Base-by-base conservation (phyloP, 1,284 basidiomycete species). In the Leccinum proximum region DNA sequence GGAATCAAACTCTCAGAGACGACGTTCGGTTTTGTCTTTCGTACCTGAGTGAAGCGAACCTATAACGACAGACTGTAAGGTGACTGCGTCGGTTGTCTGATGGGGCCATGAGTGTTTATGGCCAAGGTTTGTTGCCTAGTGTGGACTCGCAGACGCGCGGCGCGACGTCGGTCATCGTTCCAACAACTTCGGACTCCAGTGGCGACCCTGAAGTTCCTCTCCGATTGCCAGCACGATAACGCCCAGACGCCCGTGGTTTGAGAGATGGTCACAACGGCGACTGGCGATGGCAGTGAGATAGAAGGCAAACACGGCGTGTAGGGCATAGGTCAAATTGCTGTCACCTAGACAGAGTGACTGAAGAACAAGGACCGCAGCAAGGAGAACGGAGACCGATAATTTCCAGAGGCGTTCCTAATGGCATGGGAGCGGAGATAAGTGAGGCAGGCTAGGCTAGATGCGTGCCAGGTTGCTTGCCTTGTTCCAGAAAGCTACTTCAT, bases 221-320 rank as follows among this genome's bases (percentile, higher is more conserved):
- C 61, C 38, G 5, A n/a, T n/a, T 37, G 11, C n/a, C 42, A 45
- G 42, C 45, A 48, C 45, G 45, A 48, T 48, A 48, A 48, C 64
- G 7, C 16, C 48, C 48, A 50, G 3, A 42, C 40, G 11, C 30
- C 35, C 33, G 40, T 37, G 48, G 4, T 48, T 56, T 50, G 56
- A 66, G 71, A 62, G 54, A 85, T 84, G 82, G 81, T 81, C 30
- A 67, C 71, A 4, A 63, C 69, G 16, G 30, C 30, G 30, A 30
- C 30, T 30, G 30, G 30, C 30, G 30, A 30, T 30, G 30, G 30
- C 30, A 30, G 30, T 30, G 30, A 30, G 30, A 30, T 30, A 30
- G 30, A 30, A 30, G 30, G 30, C 30, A 30, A 30, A 6, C 30
- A 30, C 30, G 30, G 30, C 30, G 6, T 30, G 30, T 30, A 30